phyloP scores from a whole-genome alignment of 495 filamentous ascomycete genomes.

The Jackrogersella minutella region DNA sequence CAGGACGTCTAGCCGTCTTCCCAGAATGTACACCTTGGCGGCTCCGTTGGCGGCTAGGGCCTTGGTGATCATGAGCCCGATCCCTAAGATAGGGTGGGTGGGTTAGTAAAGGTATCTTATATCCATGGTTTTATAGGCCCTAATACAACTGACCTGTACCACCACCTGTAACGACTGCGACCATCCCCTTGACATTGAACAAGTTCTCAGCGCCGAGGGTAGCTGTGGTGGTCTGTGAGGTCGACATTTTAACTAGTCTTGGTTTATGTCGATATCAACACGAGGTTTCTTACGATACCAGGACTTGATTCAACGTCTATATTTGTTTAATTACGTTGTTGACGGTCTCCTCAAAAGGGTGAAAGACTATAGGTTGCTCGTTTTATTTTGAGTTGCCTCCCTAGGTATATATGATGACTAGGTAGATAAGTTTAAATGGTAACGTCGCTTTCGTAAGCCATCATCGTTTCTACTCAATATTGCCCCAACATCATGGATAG shows the following conservation, averaged over 20 bases:
- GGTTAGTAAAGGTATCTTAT: slow-evolving; percentile 5
- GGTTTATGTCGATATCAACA: not conserved
- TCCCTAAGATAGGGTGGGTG: slow-evolving; percentile 53
- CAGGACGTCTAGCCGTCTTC: slow-evolving; percentile 67
- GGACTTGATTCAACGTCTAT: not conserved
- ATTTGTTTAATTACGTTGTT: too few species aligned
- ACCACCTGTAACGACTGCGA: slow-evolving; percentile 71
- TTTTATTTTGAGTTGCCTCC: too few species aligned
- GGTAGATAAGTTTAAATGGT: too few species aligned
- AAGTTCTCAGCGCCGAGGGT: slow-evolving; percentile 52
- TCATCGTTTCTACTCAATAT: not conserved
- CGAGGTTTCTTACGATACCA: not conserved
- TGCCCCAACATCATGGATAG: not conserved
- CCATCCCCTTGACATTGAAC: slow-evolving; percentile 66
- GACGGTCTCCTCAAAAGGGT: too few species aligned
- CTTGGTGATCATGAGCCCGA: slow-evolving; percentile 72
- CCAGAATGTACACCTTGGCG: slow-evolving; percentile 73
- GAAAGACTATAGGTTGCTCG: too few species aligned
- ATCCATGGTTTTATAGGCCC: not conserved
- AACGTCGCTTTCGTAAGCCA: too few species aligned
- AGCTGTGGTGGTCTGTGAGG: slow-evolving; percentile 17
- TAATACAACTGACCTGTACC: slow-evolving; percentile 65
- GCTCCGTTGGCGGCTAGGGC: slow-evolving; percentile 72
- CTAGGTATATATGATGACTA: too few species aligned
- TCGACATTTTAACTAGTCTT: slow-evolving; percentile 14